phyloP scores from a whole-genome alignment of 1,284 basidiomycete species.

The Wolfiporia cocos region DNA sequence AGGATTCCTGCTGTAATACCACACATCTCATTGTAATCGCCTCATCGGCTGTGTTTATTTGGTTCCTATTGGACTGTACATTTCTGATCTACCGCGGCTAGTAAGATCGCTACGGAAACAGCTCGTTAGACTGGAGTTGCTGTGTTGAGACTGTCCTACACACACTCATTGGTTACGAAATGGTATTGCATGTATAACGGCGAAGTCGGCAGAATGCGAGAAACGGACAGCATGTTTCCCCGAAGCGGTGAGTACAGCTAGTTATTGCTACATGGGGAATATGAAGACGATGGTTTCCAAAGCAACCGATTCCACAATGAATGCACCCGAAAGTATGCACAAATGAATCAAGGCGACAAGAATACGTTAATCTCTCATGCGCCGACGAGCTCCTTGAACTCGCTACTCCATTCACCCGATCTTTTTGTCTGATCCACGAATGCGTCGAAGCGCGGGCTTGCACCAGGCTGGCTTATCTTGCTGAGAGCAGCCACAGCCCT shows the following conservation, averaged over 20 bases:
- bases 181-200: too few relatives aligned
- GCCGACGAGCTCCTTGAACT: slow-evolving; percentile 57
- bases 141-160: too few relatives aligned
- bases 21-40: neutral
- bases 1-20: too few relatives aligned
- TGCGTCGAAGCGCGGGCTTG: slow-evolving; percentile 67
- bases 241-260: too few relatives aligned
- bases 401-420: slow-evolving; percentile 54
- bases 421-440: slow-evolving; percentile 69
- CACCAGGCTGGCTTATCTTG: slow-evolving; percentile 54
- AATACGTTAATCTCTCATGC: slow-evolving; percentile 13
- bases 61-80: too few relatives aligned
- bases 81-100: too few relatives aligned
- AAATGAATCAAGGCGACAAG: neutral
- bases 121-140: too few relatives aligned
- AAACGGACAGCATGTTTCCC: too few relatives aligned
- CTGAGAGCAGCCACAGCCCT: slow-evolving; percentile 83
- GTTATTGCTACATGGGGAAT: neutral
- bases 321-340: neutral
- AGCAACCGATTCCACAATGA: neutral
- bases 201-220: too few relatives aligned
- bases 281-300: neutral
- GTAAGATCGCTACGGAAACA: too few relatives aligned
- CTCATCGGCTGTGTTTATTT: too few relatives aligned
- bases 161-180: too few relatives aligned